Percentiles rank a stretch among this genome's conserved stretches.
Conservation (phyloP, 768 basidiomycete genomes). For the Mycena crocata region DNA sequence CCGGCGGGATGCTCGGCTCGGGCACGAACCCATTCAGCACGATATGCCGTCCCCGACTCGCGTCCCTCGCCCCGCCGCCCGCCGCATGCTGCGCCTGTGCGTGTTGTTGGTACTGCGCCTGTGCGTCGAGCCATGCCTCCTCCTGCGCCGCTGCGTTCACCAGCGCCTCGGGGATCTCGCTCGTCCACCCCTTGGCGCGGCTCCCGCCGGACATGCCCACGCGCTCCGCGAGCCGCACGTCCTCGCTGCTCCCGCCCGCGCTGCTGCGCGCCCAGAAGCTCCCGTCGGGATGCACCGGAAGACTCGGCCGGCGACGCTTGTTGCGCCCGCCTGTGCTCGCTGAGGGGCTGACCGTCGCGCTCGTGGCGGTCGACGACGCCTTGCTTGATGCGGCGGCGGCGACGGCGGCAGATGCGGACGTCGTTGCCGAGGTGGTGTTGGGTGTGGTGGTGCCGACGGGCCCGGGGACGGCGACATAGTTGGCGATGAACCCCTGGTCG, state of each 20-base stretch:
- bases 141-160: slow-evolving; percentile 86
- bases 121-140: slow-evolving; percentile 75
- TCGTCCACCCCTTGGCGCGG: slow-evolving; percentile 71
- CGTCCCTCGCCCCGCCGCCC: slow-evolving; percentile 23
- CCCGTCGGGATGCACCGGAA: slow-evolving; percentile 31
- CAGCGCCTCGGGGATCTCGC: slow-evolving; percentile 80
- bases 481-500: slow-evolving; percentile 93
- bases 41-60: slow-evolving; percentile 40
- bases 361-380: slow-evolving; percentile 28
- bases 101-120: slow-evolving; percentile 30
- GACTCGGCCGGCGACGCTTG: slow-evolving; percentile 20
- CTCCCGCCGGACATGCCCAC: not conserved
- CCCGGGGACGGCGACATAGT: slow-evolving; percentile 83
- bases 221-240: slow-evolving; percentile 26
- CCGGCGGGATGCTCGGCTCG: slow-evolving; percentile 86
- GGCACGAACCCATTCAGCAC: slow-evolving; percentile 54
- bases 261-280: slow-evolving; percentile 34
- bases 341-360: slow-evolving; percentile 22
- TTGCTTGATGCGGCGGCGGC: slow-evolving; percentile 25
- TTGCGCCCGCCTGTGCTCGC: slow-evolving; percentile 13
- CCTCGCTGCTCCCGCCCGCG: slow-evolving; percentile 31
- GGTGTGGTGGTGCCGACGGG: slow-evolving; percentile 40
- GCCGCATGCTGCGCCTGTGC: slow-evolving; percentile 21
- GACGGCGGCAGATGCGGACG: slow-evolving; percentile 44
- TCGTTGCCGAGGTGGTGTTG: slow-evolving; percentile 37